Conservation (phyloP, 2,329 filamentous ascomycete genomes). For the Diaporthe citri region DNA sequence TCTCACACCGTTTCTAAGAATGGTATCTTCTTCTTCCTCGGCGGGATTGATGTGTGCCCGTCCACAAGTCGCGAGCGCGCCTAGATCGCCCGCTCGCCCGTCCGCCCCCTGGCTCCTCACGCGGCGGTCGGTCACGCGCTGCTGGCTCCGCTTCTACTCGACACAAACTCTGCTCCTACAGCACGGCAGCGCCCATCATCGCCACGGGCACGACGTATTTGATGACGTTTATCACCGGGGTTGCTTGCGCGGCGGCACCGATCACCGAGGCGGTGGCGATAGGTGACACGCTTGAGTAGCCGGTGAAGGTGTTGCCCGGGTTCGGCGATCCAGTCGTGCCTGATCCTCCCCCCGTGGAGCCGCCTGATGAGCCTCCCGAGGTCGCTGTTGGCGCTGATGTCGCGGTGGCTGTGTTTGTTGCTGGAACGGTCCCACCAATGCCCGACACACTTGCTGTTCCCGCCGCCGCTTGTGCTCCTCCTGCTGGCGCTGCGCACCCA, state of each 20-base stretch:
- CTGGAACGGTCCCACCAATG: neutral
- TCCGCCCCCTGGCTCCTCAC: neutral
- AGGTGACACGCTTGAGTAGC: constrained; percentile 37
- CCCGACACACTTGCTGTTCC: constrained; percentile 35
- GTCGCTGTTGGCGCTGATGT: neutral
- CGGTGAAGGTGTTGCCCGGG: constrained; percentile 32
- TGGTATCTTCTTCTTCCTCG: constrained; percentile 16
- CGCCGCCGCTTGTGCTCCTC: neutral
- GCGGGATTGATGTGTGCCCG: neutral
- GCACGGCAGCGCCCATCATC: constrained; percentile 33
- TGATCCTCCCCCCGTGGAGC: neutral
- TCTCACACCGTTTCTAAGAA: constrained; percentile 23
- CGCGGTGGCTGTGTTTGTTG: constrained; percentile 28
- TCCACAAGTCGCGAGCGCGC: neutral
- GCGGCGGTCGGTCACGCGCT: neutral
- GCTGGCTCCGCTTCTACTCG: neutral
- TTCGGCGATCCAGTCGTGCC: neutral
- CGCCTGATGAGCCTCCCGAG: neutral
- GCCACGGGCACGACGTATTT: constrained; percentile 32
- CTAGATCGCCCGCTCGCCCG: neutral
- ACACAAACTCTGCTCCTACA: neutral
- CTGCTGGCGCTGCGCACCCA: constrained; percentile 34
- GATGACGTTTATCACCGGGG: constrained; percentile 15
- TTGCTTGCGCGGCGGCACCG: constrained; percentile 34
- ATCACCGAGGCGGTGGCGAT: constrained; percentile 38